Base-by-base conservation (phyloP, 371 early-diverging fungal species). In the Mucor irregularis region DNA sequence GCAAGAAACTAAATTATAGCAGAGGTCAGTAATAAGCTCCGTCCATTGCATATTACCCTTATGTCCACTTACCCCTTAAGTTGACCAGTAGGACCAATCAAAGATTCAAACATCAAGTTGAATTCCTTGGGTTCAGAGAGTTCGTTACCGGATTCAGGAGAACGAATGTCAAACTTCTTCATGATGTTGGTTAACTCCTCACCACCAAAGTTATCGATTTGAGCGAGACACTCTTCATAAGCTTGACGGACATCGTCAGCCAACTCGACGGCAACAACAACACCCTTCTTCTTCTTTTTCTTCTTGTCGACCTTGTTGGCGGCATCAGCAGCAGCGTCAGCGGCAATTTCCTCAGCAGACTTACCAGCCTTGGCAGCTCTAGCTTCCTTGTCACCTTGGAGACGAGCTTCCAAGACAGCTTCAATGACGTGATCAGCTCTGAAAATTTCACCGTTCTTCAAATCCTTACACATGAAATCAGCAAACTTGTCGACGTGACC, bases 401-500 rank as follows among this genome's bases (percentile, higher is more conserved):
- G 69, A 50, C 96, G 86, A 33, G 88, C 87, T 62, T 92, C 91
- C 19, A 99, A 76, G n/a, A 92, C 93, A 45, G 90, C 91, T 73
- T 95, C 95, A 29, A 99, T 89, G 54, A 98, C 80, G 74, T 99
- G 99, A 80, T 99, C 99, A 31, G 99, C 99, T 61, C 99, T 88
- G 86, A 92, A 97, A 56, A 96, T 91, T 53, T 97, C 97, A 53
- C 98, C 97, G 61, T 87, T 96, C 72, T 89, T 90, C 31, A 85
- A 70, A 78, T 99, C 99, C 66, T 89, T 91, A 74, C 93, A 90
- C 95, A 99, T 96, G 84, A 93, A 95, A 82, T 99, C 99, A 50
- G 96, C 89, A 77, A 99, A 99, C 64, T 96, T 95, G 44, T 99
- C 99, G 16, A 99, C 99, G 83, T 99, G 99, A 43, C 99, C 99